Conservation (phyloP, 345 rosid species). For the Camelina sativa region DNA sequence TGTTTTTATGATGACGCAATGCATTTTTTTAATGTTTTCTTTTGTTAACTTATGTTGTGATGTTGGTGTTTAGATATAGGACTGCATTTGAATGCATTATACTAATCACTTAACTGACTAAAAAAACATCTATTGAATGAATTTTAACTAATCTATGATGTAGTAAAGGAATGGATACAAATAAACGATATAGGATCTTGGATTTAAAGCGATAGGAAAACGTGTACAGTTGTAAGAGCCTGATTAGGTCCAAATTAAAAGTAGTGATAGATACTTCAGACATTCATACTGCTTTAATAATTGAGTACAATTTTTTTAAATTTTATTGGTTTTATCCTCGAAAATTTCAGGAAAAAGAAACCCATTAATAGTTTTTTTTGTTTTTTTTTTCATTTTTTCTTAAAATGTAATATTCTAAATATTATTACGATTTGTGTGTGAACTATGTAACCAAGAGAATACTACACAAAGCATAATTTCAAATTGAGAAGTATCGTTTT, state of each 20-base stretch:
- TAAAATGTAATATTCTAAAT: background rate
- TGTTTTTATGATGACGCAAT: slow-evolving; percentile 2
- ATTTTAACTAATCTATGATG: background rate
- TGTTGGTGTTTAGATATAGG: no score
- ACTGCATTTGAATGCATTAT: background rate
- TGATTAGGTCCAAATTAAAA: background rate
- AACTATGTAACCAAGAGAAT: background rate
- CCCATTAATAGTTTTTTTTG: background rate
- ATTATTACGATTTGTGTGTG: background rate
- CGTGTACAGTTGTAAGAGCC: slow-evolving; percentile 4
- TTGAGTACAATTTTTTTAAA: background rate
- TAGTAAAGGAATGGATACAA: slow-evolving; percentile 11
- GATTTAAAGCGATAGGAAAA: background rate
- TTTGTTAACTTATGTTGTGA: no score
- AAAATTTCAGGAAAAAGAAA: background rate
- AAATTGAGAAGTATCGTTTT: background rate
- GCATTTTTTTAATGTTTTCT: slow-evolving; percentile 26
- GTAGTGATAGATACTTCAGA: slow-evolving; percentile 11
- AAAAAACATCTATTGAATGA: background rate
- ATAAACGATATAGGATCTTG: slow-evolving; percentile 25
- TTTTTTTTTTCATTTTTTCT: background rate
- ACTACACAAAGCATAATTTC: background rate
- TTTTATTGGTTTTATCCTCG: background rate
- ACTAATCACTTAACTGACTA: background rate
- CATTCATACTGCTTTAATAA: background rate